A percentile compares a stretch with the other conserved stretches of the same genome.
phyloP scores from a whole-genome alignment of 805 yeast genomes.

The Candida chilensis region DNA sequence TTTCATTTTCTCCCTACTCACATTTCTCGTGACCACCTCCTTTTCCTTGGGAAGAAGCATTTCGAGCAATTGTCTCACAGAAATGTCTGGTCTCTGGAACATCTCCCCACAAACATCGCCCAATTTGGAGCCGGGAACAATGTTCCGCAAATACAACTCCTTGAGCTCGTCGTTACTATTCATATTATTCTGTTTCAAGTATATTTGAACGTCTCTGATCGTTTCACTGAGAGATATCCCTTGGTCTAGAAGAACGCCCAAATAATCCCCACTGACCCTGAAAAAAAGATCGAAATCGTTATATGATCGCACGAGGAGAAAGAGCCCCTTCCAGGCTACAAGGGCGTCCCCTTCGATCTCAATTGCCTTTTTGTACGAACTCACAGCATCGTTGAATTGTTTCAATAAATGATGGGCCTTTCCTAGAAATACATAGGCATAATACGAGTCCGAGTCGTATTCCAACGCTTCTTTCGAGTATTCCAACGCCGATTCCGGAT shows the following conservation, averaged over 20 bases:
- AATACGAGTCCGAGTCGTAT: constrained; percentile 47
- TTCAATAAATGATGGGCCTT: constrained; percentile 48
- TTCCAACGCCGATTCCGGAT: constrained; percentile 55
- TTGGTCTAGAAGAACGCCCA: constrained; percentile 28
- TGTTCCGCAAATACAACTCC: constrained; percentile 36
- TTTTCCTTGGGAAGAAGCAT: constrained; percentile 30
- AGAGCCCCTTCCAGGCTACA: constrained; percentile 78
- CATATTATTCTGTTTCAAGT: constrained; percentile 25
- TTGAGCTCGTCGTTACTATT: constrained; percentile 20
- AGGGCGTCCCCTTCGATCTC: constrained; percentile 38
- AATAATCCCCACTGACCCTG: constrained; percentile 31
- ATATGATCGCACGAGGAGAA: constrained; percentile 26
- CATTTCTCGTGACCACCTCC: constrained; percentile 23
- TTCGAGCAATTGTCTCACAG: constrained; percentile 32
- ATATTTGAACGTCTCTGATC: constrained; percentile 34
- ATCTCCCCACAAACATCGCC: constrained; percentile 42
- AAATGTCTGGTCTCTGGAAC: constrained; percentile 36
- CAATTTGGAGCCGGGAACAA: constrained; percentile 48
- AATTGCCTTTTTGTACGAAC: constrained; percentile 40
- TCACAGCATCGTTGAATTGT: constrained; percentile 25
- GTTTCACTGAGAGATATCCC: constrained; percentile 40
- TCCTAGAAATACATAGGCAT: constrained; percentile 65
- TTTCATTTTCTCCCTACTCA: constrained; percentile 39
- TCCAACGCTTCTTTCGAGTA: constrained; percentile 46
- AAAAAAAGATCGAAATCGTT: constrained; percentile 37